phyloP scores from a whole-genome alignment of 768 basidiomycete species.

The Clitopilus passeckerianus region DNA sequence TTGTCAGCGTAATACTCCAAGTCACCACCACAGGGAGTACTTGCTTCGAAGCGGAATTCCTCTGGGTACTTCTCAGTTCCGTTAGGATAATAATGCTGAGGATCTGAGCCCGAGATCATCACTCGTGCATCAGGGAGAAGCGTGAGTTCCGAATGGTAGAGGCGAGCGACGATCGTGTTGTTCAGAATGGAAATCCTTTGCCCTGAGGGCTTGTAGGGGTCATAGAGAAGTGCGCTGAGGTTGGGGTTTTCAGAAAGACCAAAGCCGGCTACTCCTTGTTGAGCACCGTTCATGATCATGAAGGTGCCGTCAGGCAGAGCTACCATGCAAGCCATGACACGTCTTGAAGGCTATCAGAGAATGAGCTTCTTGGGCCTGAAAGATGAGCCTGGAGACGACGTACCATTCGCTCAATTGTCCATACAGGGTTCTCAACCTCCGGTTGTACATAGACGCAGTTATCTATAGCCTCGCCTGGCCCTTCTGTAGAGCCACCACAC shows the following conservation, averaged over 20 bases:
- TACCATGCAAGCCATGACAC: conserved; percentile 76
- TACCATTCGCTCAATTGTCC: conserved; percentile 80
- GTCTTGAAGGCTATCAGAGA: conserved; percentile 52
- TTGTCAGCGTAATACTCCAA: background rate
- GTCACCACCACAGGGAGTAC: background rate
- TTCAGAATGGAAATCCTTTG: conserved; percentile 64
- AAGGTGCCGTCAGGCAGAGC: conserved; percentile 71
- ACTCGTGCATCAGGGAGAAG: conserved; percentile 74
- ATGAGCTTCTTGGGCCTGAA: background rate
- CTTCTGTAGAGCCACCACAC: conserved; percentile 71
- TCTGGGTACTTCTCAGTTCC: conserved; percentile 53
- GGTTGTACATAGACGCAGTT: conserved; percentile 71
- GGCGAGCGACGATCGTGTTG: conserved; percentile 64
- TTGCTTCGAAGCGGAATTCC: conserved; percentile 64
- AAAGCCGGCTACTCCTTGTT: conserved; percentile 68
- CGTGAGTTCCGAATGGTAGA: conserved; percentile 76
- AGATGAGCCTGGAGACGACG: conserved; percentile 21
- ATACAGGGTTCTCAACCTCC: conserved; percentile 54
- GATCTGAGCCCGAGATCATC: conserved; percentile 74
- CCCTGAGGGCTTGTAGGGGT: conserved; percentile 53
- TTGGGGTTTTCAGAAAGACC: conserved; percentile 65
- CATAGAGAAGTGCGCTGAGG: conserved; percentile 61
- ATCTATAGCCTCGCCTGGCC: conserved; percentile 49
- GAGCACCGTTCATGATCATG: conserved; percentile 73
- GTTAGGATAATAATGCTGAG: conserved; percentile 41